A percentile compares a stretch with the other conserved stretches of the same genome.
Evolutionary conservation across 106 monocot species (phyloP).

Genomic region (Dendrobium officinale): DNA sequence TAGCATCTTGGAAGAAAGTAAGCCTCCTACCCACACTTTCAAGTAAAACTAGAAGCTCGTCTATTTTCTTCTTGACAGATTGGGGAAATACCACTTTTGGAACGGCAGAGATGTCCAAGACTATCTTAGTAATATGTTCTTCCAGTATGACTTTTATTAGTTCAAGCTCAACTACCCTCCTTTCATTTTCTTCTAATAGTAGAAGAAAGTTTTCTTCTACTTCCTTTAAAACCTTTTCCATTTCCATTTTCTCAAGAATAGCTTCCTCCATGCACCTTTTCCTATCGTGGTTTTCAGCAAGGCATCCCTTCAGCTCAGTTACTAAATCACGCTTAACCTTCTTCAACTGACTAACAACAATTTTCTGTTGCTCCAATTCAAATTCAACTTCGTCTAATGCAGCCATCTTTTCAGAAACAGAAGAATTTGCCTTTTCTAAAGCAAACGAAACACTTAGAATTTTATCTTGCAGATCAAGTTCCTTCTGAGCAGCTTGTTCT

Average conservation of each 20-base stretch:
- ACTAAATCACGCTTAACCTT: slow-evolving; percentile 30
- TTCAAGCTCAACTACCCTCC: slow-evolving; percentile 34
- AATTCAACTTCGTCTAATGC: slow-evolving; percentile 19
- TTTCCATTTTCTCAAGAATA: slow-evolving; percentile 29
- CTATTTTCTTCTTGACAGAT: slow-evolving; percentile 22
- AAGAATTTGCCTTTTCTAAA: slow-evolving; percentile 34
- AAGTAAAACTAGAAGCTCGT: slow-evolving; percentile 21
- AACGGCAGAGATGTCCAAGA: slow-evolving; percentile 11
- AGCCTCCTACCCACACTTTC: slow-evolving; percentile 31
- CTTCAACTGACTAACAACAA: slow-evolving; percentile 22
- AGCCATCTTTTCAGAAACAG: slow-evolving; percentile 24
- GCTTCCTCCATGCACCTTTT: slow-evolving; percentile 33
- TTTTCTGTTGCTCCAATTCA: slow-evolving; percentile 33
- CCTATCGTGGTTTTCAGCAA: slow-evolving; percentile 19
- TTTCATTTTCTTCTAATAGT: slow-evolving; percentile 29
- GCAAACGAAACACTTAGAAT: slow-evolving; percentile 22
- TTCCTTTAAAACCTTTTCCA: slow-evolving; percentile 22
- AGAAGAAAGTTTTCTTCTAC: slow-evolving; percentile 19
- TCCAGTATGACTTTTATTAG: slow-evolving; percentile 14
- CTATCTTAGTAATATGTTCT: slow-evolving; percentile 22
- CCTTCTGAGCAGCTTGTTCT: slow-evolving; percentile 32
- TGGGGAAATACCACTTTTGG: slow-evolving; percentile 21
- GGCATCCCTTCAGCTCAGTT: slow-evolving; percentile 18
- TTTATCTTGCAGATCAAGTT: slow-evolving; percentile 24
- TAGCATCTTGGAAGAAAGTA: slow-evolving; percentile 11